Percentiles rank a stretch among this genome's conserved stretches.
Conservation (phyloP, 2,329 filamentous ascomycete genomes). For the Aspergillus uvarum region DNA sequence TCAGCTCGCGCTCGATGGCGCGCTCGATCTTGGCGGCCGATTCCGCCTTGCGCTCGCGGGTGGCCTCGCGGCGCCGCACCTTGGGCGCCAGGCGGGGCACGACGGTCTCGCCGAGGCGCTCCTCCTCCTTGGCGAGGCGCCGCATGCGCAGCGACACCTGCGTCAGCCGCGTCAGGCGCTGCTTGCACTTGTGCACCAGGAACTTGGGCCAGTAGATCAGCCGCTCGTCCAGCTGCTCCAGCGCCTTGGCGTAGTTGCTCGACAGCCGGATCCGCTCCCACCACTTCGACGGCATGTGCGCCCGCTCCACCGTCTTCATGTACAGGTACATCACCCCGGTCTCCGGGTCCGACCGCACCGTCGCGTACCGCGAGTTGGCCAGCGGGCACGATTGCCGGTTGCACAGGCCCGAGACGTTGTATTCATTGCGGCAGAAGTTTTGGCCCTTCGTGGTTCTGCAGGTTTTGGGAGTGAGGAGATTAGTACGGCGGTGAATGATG, state of each 20-base stretch:
- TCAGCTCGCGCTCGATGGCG: slow-evolving; percentile 90
- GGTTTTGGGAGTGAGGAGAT: no score
- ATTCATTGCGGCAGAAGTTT: slow-evolving; percentile 94
- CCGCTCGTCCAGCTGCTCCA: slow-evolving; percentile 81
- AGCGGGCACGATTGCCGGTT: slow-evolving; percentile 86
- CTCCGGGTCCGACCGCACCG: slow-evolving; percentile 76
- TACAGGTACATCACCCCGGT: slow-evolving; percentile 88
- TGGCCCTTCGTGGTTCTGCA: slow-evolving; percentile 75
- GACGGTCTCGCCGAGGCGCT: slow-evolving; percentile 80
- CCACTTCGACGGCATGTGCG: slow-evolving; percentile 83
- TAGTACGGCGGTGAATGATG: no score
- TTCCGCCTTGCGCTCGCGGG: slow-evolving; percentile 73
- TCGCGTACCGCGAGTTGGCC: slow-evolving; percentile 90
- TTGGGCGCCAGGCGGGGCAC: slow-evolving; percentile 91
- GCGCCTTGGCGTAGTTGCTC: slow-evolving; percentile 84
- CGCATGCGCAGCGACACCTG: slow-evolving; percentile 81
- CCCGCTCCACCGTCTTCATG: slow-evolving; percentile 91
- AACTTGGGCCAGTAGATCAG: slow-evolving; percentile 96
- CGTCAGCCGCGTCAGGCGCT: slow-evolving; percentile 84
- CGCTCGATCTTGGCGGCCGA: slow-evolving; percentile 90
- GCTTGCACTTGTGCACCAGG: slow-evolving; percentile 91
- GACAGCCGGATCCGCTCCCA: slow-evolving; percentile 93
- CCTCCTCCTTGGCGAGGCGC: slow-evolving; percentile 82
- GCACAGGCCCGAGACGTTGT: slow-evolving; percentile 81
- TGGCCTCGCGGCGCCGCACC: slow-evolving; percentile 72